Percentiles rank a stretch among this genome's conserved stretches.
Evolutionary conservation across 345 rosid species (phyloP).

Genomic region (Syzygium grande): DNA sequence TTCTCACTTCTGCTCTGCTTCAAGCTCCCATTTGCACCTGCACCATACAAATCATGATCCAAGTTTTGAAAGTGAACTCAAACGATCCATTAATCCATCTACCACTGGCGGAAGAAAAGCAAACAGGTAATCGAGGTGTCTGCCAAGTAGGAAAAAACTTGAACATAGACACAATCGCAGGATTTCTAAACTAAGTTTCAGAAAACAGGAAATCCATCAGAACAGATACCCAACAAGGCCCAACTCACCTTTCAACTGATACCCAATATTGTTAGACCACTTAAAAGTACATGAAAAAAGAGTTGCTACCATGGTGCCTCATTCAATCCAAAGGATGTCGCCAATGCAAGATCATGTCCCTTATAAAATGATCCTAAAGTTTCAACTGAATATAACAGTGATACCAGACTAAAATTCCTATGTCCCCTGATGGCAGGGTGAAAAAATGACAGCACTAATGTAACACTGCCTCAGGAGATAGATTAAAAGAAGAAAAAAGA

Average conservation of each 20-base stretch:
- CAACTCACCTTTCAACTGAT: not conserved
- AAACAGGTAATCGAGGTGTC: not conserved
- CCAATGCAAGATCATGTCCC: not conserved
- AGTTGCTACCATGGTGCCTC: not conserved
- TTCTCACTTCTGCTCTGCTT: constrained; percentile 91
- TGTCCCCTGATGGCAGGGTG: not conserved
- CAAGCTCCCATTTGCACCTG: constrained; percentile 61
- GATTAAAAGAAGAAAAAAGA: not conserved
- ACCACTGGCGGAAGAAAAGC: not conserved
- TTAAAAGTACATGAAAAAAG: not conserved
- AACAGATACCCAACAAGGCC: not conserved
- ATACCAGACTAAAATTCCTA: not conserved
- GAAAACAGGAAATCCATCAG: not conserved
- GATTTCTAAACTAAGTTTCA: not conserved
- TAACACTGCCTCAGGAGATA: not conserved
- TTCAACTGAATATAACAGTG: not conserved
- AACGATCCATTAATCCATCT: not conserved
- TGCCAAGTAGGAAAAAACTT: not conserved
- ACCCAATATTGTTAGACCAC: not conserved
- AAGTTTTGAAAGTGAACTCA: not conserved
- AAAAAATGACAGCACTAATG: not conserved
- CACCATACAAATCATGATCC: constrained; percentile 3
- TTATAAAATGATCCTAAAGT: not conserved
- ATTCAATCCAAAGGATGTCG: not conserved
- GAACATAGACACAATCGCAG: not conserved